Percentiles rank a stretch among this genome's conserved stretches.
phyloP scores from a whole-genome alignment of 2,329 filamentous ascomycete genomes.

The Alternaria brassicicola region DNA sequence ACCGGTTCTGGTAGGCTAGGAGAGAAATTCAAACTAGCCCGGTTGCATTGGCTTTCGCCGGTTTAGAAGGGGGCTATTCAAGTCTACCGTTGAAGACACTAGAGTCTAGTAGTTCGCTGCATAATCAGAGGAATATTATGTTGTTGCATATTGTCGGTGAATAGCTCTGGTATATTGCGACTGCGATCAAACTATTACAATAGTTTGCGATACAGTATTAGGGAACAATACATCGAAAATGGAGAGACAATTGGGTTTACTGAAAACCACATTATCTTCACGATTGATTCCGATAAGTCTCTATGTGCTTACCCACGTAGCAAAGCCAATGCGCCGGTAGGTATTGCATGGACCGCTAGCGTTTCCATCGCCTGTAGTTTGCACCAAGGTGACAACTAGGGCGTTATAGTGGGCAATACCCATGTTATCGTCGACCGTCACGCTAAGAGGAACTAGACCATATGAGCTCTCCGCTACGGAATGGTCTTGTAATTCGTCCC shows the following conservation, averaged over 20 bases:
- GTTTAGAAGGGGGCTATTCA: not conserved
- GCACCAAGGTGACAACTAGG: not conserved
- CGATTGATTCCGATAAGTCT: no score
- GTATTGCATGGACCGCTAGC: not conserved
- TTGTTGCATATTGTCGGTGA: rapidly evolving
- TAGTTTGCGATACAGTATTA: not conserved
- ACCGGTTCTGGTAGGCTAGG: not conserved
- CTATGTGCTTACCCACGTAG: no score
- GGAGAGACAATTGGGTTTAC: no score
- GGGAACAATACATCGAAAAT: not conserved
- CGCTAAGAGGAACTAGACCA: not conserved
- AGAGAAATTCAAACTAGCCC: not conserved
- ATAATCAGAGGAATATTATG: not conserved
- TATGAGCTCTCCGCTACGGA: not conserved
- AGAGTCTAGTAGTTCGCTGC: not conserved
- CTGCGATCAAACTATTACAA: not conserved
- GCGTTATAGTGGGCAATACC: rapidly evolving
- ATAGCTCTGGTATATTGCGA: not conserved
- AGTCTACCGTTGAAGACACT: not conserved
- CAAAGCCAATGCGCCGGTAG: not conserved
- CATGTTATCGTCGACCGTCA: rapidly evolving
- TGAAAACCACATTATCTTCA: no score
- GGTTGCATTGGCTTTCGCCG: not conserved
- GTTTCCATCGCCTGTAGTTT: not conserved
- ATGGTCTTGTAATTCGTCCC: not conserved